Base-by-base conservation (phyloP, 306 rosid species). In the Castanea mollissima region DNA sequence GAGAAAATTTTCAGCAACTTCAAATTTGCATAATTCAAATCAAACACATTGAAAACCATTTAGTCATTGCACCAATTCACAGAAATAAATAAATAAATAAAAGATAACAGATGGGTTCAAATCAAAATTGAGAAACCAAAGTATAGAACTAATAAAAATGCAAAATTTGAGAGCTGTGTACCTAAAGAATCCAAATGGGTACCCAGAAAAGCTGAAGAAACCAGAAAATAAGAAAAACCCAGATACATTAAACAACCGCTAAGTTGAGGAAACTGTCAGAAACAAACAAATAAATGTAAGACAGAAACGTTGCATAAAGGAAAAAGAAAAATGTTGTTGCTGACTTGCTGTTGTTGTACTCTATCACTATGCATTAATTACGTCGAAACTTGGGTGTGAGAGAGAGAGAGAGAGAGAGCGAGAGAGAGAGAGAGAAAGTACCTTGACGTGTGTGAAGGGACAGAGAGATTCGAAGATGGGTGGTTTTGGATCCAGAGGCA, bases 381-480 rank as follows among this genome's bases (percentile, higher is more conserved):
- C 35, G 21, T 6, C 34, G 21, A 44, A 19, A 35, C 46, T 62
- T 41, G 16, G 78, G n/a, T 5, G 67, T 35, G 5, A 12, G 32
- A 27, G 34, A 65, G 46, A 58, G 74, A 11, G 54, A 46, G 32
- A 27, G 49, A 65, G 57, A 58, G 21, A 21, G 74, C 10, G 14
- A 76, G 18, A 16, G 64, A 57, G 25, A 23, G 29, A 25, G 46
- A 64, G 56, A 57, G 74, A 21, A 0, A 74, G 58, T 19, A 79
- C 81, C 83, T 81, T 83, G 73, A 73, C 84, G 79, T 80, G 76
- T 7, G 72, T 21, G 55, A 65, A 41, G 18, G 76, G 68, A 23
- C 67, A 69, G 57, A 49, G 34, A n/a, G 85, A 69, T 25, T 15
- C 21, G 21, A 19, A 57, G 35, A 38, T 4, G 63, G 71, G 63